phyloP scores from a whole-genome alignment of 1,139 yeast species.

The Yamadazyma buinensis region DNA sequence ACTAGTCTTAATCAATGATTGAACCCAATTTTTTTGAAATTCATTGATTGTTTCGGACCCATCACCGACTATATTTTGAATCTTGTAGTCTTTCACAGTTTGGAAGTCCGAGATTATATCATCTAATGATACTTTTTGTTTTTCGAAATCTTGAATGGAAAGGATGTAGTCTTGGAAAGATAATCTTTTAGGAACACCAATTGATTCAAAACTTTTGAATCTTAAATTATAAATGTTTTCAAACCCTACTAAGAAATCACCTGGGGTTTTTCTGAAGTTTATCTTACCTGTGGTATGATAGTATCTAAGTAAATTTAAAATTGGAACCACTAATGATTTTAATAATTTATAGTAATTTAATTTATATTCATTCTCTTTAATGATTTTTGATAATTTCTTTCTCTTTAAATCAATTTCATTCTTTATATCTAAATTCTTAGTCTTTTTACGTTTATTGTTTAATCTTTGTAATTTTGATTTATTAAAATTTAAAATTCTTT shows the following conservation, averaged over 20 bases:
- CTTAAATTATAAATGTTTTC: conserved; percentile 61
- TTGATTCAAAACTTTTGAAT: conserved; percentile 78
- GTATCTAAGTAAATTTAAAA: conserved; percentile 19
- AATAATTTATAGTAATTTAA: conserved; percentile 36
- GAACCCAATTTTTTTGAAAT: conserved; percentile 18
- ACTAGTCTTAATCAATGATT: conserved; percentile 24
- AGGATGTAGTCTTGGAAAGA: conserved; percentile 39
- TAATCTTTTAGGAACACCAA: conserved; percentile 75
- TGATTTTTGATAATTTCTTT: conserved; percentile 15
- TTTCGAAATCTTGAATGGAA: too few relatives aligned
- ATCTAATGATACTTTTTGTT: conserved; percentile 11
- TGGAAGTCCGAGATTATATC: conserved; percentile 16
- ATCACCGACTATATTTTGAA: not conserved
- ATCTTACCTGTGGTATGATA: conserved; percentile 17
- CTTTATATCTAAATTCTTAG: conserved; percentile 3
- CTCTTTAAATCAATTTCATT: conserved; percentile 37
- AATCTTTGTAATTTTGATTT: conserved; percentile 36
- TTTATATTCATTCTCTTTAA: conserved; percentile 17
- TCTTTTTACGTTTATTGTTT: conserved; percentile 42
- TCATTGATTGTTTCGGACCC: too few relatives aligned
- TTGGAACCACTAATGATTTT: conserved; percentile 26
- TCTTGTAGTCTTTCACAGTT: conserved; percentile 9
- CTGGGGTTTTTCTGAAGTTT: conserved; percentile 33
- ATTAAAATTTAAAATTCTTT: conserved; percentile 38
- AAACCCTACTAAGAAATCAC: conserved; percentile 28